phyloP scores from a whole-genome alignment of 2,329 filamentous ascomycete genomes.

The Colletotrichum endophyticum region DNA sequence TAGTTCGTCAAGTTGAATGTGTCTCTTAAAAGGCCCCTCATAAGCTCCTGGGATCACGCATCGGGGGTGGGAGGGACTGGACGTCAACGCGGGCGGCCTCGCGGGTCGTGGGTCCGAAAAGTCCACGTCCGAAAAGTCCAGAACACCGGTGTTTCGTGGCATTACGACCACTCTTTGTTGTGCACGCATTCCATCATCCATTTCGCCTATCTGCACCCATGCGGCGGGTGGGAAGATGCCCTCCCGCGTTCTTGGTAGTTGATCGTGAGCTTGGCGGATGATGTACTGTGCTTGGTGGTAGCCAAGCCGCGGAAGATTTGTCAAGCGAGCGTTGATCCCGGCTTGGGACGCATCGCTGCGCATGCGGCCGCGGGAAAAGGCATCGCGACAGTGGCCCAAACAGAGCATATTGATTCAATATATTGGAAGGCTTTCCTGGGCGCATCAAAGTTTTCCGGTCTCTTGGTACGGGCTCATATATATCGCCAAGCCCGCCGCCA shows the following conservation, averaged over 20 bases:
- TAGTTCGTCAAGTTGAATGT: constrained; percentile 7
- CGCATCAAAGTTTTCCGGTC: not conserved
- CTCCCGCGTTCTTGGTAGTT: constrained; percentile 1
- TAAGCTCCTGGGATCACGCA: not conserved
- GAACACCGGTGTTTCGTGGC: not conserved
- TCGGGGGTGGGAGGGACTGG: not conserved
- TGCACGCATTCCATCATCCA: not conserved
- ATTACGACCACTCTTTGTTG: not conserved
- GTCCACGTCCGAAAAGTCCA: not conserved
- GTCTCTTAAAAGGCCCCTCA: not conserved
- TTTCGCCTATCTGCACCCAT: not conserved
- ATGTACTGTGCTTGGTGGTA: not conserved
- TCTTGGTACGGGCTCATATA: not conserved
- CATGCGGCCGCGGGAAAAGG: not conserved
- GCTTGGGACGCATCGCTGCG: not conserved
- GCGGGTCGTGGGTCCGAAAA: not conserved
- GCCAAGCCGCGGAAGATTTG: constrained; percentile 4
- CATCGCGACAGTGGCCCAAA: not conserved
- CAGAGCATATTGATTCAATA: not conserved
- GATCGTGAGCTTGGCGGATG: constrained; percentile 16
- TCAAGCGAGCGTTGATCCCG: constrained; percentile 14
- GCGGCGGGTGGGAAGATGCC: not conserved
- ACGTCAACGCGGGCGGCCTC: not conserved
- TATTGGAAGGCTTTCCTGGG: not conserved
- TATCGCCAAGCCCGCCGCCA: constrained; percentile 2